Base-by-base conservation (phyloP, 768 basidiomycete genomes). In the Tubosaeta sp. region DNA sequence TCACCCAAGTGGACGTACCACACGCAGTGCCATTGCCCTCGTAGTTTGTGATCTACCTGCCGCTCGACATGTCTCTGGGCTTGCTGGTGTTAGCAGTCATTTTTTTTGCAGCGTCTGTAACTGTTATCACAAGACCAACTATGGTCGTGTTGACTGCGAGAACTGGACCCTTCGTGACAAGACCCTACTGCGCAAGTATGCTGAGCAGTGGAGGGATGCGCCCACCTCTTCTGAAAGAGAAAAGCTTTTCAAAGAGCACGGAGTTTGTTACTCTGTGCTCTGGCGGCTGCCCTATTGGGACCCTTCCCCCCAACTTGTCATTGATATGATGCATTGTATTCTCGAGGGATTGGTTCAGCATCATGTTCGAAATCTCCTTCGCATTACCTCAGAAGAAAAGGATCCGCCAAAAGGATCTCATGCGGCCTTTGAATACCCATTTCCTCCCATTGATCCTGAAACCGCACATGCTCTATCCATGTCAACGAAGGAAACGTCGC, bases 41-140 rank as follows among this genome's bases (percentile, higher is more conserved):
- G 48, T 66, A 0, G 53, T 73, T 1, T 72, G 71, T 45, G 74
- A 78, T 48, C 62, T 76, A 13, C 72, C 65, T 1, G 73, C 69
- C 1, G 65, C 70, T 0, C 32, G 60, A 5, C 65, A 72, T 38
- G 11, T 63, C 3, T 32, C 65, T 1, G 65, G 51, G 4, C 34
- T 62, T 4, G 64, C 60, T 1, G 49, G 33, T 9, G 26, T 52
- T 11, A 22, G 44, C 0, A 63, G 65, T 8, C 54, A 72, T 19
- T 61, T 59, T 6, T 62, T 61, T 33, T 75, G 73, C 50, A 55
- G 59, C 0, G 46, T 65, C 0, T 75, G 74, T 43, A 42, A 67
- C 14, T 64, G 65, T 38, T 60, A 48, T 14, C 59, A 66, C 26
- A 56, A 48, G 13, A 19, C 2, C 6, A 57, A n/a, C 38, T 55